Conservation (phyloP, 352 stramenopile species). For the Pythium insidiosum region DNA sequence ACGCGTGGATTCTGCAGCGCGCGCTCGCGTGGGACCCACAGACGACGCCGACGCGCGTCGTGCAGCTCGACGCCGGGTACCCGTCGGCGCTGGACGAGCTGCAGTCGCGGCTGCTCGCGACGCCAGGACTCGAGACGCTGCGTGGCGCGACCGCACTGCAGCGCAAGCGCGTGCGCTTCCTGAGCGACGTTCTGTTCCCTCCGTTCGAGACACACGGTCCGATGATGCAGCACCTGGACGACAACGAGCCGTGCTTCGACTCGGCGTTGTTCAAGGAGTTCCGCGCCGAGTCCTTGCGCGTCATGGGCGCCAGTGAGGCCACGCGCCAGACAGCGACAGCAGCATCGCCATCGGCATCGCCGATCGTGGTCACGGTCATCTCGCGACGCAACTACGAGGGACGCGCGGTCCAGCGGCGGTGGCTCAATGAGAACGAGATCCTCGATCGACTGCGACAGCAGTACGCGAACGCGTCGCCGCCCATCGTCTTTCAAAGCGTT, state of each 20-base stretch:
- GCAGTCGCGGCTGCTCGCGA: conserved; percentile 11
- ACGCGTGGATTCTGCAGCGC: conserved; percentile 18
- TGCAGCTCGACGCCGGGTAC: conserved; percentile 20
- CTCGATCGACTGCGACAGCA: neutral
- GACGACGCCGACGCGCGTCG: conserved; percentile 9
- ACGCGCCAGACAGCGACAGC: neutral
- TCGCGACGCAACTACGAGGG: conserved; percentile 14
- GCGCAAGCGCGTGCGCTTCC: conserved; percentile 22
- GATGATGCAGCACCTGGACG: conserved; percentile 65
- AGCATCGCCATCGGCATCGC: too few species aligned
- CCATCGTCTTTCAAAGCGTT: conserved; percentile 33
- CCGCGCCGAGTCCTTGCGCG: conserved; percentile 9
- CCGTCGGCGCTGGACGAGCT: conserved; percentile 16
- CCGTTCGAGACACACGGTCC: conserved; percentile 43
- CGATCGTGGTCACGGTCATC: conserved; percentile 15
- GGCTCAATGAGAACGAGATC: conserved; percentile 16
- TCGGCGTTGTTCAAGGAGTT: conserved; percentile 45
- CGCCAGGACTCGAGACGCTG: conserved; percentile 7
- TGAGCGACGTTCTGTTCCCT: conserved; percentile 28
- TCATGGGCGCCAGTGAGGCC: neutral
- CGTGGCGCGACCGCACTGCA: conserved; percentile 12
- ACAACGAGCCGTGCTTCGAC: conserved; percentile 44
- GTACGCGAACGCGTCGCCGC: conserved; percentile 1
- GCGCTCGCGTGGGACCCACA: conserved; percentile 6
- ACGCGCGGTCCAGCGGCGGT: conserved; percentile 11